Evolutionary conservation across 768 basidiomycete species (phyloP).

Genomic region (Lactarius indigo): DNA sequence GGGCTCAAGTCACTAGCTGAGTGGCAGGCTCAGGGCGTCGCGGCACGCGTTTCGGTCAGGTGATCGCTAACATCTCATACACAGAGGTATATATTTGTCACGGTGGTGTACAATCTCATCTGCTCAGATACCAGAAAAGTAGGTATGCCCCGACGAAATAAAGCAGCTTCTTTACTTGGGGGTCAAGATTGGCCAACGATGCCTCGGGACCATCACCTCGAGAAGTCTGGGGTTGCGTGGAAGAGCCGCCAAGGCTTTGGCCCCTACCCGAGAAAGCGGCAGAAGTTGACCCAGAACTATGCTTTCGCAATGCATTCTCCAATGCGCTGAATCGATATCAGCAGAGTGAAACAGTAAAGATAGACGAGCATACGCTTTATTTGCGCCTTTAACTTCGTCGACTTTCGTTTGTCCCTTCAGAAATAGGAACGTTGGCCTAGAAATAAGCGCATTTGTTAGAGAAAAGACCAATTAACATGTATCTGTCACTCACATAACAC

Average conservation of each 20-base stretch:
- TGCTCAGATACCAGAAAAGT: slow-evolving; percentile 45
- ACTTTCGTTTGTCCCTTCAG: slow-evolving; percentile 63
- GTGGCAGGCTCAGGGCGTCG: not conserved
- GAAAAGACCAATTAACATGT: not conserved
- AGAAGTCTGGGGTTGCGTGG: slow-evolving; percentile 35
- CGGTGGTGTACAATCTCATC: slow-evolving; percentile 2
- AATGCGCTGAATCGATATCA: slow-evolving; percentile 45
- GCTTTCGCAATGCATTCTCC: slow-evolving; percentile 53
- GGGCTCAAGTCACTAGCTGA: not conserved
- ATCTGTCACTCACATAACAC: slow-evolving; percentile 60
- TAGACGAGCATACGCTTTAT: slow-evolving; percentile 48
- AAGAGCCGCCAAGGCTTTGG: slow-evolving; percentile 59
- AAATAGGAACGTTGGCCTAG: slow-evolving; percentile 83
- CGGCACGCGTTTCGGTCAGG: slow-evolving; percentile 6
- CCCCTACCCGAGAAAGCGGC: slow-evolving; percentile 68
- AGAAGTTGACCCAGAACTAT: slow-evolving; percentile 39
- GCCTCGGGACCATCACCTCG: slow-evolving; percentile 36
- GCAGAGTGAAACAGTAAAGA: not conserved
- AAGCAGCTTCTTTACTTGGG: slow-evolving; percentile 64
- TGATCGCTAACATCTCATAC: slow-evolving; percentile 5
- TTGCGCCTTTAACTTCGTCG: slow-evolving; percentile 69
- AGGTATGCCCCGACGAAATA: slow-evolving; percentile 62
- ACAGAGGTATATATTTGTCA: not conserved
- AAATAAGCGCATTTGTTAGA: not conserved
- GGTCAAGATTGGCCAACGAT: slow-evolving; percentile 50